Evolutionary conservation across 345 rosid genomes (phyloP).

Genomic region (Crucihimalaya himalaica): DNA sequence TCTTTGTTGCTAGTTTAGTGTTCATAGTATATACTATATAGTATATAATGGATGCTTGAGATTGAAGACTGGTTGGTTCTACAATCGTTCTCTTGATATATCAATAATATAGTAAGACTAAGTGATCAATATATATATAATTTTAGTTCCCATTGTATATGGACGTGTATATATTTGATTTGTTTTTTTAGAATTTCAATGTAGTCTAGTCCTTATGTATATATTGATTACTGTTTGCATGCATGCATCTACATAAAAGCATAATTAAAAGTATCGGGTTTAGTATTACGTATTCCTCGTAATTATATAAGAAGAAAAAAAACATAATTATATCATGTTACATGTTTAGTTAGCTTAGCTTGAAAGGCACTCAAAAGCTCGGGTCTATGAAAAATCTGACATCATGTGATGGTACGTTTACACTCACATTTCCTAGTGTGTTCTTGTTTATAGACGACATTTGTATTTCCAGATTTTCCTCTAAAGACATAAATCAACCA

Average conservation of each 20-base stretch:
- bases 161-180: not conserved
- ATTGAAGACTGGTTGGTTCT: constrained; percentile 31
- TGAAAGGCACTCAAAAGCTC: constrained; percentile 32
- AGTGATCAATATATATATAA: not conserved
- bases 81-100: constrained; percentile 11
- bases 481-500: not conserved
- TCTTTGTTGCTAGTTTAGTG: not conserved
- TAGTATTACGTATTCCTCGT: not conserved
- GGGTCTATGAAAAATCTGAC: constrained; percentile 30
- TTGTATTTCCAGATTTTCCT: not conserved
- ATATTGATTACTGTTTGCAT: constrained; percentile 8
- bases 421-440: constrained; percentile 3
- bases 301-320: not conserved
- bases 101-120: not conserved
- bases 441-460: not conserved
- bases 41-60: constrained; percentile 21
- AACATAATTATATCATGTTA: constrained; percentile 8
- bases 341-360: constrained; percentile 31
- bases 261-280: not conserved
- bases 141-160: not conserved
- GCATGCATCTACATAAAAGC: not conserved
- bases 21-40: not conserved
- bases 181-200: not conserved
- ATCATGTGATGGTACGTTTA: constrained; percentile 18
- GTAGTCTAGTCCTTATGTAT: not conserved